Percentiles rank a stretch among this genome's conserved stretches.
Conservation (phyloP, 2,329 filamentous ascomycete genomes). For the Passalora sequoiae region DNA sequence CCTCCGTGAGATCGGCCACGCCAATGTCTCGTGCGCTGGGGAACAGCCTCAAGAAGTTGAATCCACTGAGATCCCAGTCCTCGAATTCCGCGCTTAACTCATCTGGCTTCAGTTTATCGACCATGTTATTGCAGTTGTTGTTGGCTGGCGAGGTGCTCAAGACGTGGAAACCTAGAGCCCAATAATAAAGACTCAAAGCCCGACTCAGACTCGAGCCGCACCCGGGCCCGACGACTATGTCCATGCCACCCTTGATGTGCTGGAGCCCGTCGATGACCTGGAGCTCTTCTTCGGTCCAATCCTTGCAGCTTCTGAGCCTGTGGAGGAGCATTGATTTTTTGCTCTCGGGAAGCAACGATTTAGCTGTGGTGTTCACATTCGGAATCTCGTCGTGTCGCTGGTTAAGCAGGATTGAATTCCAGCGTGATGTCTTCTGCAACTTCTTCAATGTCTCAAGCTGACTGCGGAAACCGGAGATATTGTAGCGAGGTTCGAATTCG, state of each 20-base stretch:
- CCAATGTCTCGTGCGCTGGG: slow-evolving; percentile 9
- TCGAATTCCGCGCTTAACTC: slow-evolving; percentile 1
- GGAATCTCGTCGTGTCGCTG: slow-evolving; percentile 12
- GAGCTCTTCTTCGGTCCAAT: slow-evolving; percentile 18
- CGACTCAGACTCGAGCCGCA: slow-evolving; percentile 17
- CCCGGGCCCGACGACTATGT: slow-evolving; percentile 12
- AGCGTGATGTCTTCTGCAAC: slow-evolving; percentile 13
- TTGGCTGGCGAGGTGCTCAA: slow-evolving; percentile 17
- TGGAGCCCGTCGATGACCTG: slow-evolving; percentile 14
- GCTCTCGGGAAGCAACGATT: neutral
- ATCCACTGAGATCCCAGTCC: neutral
- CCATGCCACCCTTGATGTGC: slow-evolving; percentile 7
- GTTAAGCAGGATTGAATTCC: slow-evolving; percentile 18
- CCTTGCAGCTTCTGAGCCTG: slow-evolving; percentile 9
- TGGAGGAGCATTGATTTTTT: slow-evolving; percentile 1
- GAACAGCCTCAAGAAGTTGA: slow-evolving; percentile 12
- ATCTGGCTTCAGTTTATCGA: neutral
- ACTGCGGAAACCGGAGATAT: slow-evolving; percentile 5
- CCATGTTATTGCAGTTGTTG: slow-evolving; percentile 12
- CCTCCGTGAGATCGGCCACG: neutral
- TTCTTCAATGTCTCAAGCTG: slow-evolving; percentile 14
- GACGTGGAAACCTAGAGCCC: slow-evolving; percentile 14
- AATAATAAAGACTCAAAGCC: slow-evolving; percentile 19
- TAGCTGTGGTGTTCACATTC: slow-evolving; percentile 10
- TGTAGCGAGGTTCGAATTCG: slow-evolving; percentile 10